Evolutionary conservation across 345 rosid species (phyloP).

Genomic region (Gossypium mustelinum): DNA sequence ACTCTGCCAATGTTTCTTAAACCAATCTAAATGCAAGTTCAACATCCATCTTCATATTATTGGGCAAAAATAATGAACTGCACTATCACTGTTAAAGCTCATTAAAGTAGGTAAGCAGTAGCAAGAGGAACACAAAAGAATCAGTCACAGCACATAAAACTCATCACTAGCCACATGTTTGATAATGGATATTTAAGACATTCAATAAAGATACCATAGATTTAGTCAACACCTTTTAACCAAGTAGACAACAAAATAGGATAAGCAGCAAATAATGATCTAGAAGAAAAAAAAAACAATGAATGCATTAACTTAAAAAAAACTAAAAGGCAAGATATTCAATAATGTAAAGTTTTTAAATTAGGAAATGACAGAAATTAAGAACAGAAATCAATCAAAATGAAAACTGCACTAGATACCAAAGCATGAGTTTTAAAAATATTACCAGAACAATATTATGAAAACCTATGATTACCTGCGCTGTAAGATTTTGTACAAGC

Average conservation of each 20-base stretch:
- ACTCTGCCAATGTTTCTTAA: neutral
- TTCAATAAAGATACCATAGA: neutral
- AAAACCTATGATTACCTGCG: slow-evolving; percentile 49
- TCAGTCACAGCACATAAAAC: neutral
- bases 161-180: neutral
- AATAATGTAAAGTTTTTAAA: neutral
- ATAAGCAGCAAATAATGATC: neutral
- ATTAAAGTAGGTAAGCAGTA: neutral
- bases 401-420: neutral
- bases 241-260: neutral
- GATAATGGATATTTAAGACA: neutral
- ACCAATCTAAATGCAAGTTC: neutral
- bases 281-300: neutral
- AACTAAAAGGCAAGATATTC: neutral
- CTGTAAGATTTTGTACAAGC: slow-evolving; percentile 80
- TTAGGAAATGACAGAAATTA: neutral
- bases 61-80: neutral
- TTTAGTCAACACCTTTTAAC: neutral
- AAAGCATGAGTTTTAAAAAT: neutral
- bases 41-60: neutral
- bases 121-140: neutral
- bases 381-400: neutral
- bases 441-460: slow-evolving; percentile 1
- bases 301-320: neutral
- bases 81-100: neutral